Percentiles rank a stretch among this genome's conserved stretches.
phyloP scores from a whole-genome alignment of 2,329 filamentous ascomycete species.

The Penicillium sp. region DNA sequence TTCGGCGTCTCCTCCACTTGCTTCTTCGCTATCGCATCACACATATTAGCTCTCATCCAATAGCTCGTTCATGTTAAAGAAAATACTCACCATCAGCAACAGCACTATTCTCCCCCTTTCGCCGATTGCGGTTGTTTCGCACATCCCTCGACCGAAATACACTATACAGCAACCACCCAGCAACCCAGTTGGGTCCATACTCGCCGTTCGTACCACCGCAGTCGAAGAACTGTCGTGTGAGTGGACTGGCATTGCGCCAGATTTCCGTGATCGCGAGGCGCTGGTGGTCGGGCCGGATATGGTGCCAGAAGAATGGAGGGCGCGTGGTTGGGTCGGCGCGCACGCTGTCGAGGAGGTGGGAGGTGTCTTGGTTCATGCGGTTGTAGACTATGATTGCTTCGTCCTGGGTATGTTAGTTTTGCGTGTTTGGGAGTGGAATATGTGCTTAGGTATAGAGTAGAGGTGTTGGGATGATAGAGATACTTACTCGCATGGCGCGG shows the following conservation, averaged over 20 bases:
- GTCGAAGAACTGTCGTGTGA: conserved; percentile 40
- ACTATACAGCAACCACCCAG: conserved; percentile 46
- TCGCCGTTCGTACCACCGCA: conserved; percentile 41
- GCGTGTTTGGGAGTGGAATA: background rate
- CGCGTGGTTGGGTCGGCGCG: conserved; percentile 35
- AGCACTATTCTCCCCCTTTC: conserved; percentile 31
- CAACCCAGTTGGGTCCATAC: conserved; percentile 46
- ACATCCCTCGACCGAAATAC: conserved; percentile 47
- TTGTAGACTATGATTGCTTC: conserved; percentile 45
- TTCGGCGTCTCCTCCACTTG: conserved; percentile 27
- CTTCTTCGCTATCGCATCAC: conserved; percentile 18
- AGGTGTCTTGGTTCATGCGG: conserved; percentile 38
- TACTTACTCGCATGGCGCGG: conserved; percentile 43
- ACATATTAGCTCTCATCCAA: background rate
- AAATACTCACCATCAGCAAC: background rate
- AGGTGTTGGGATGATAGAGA: background rate
- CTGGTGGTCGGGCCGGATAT: conserved; percentile 43
- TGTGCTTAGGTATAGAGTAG: background rate
- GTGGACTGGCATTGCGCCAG: conserved; percentile 38
- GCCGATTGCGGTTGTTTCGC: conserved; percentile 45
- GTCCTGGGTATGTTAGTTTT: conserved; percentile 29
- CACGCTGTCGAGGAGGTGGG: conserved; percentile 40
- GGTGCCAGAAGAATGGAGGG: conserved; percentile 47
- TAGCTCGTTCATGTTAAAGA: too few species aligned
- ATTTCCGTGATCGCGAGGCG: conserved; percentile 42